Base-by-base conservation (phyloP, 1,284 basidiomycete species). In the Mycosarcoma maydis region DNA sequence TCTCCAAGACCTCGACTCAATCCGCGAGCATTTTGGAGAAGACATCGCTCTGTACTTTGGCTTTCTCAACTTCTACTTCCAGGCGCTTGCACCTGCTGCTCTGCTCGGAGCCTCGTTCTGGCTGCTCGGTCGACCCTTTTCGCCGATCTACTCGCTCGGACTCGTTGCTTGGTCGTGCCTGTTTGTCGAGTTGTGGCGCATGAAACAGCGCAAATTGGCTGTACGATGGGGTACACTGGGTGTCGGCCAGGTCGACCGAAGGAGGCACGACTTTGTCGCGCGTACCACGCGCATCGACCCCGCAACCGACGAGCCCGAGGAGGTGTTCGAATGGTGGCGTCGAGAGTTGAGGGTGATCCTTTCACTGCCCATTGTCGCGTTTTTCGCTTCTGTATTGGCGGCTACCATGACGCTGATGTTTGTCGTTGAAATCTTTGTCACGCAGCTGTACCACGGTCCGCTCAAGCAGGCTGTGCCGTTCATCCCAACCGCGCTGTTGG, bases 401-500 rank as follows among this genome's bases (percentile, higher is more conserved):
- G 84, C 86, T 2, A 65, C 78, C 24, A 72, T 83, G 65, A 75
- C 79, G 13, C 49, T 57, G n/a, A 83, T 82, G 68, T 84, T 83
- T 60, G 64, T 76, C 19, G 65, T 78, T 43, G 83, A 84, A 67
- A 80, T 82, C 36, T 72, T 76, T 27, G 61, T 75, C 24, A 73
- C 67, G 24, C 82, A 71, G 59, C 79, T 76, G 48, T 80, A 97
- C 83, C 88, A 89, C 16, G 95, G 96, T 0, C 90, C 92, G 1
- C 91, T 91, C 8, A 87, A 90, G 76, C 84, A 88, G 61, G 86
- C 90, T 45, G 66, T 82, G 87, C 86, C 90, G 0, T 88, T 95
- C 62, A 84, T 87, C 26, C 95, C 94, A 0, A 98, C 93, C 0
- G 85, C 92, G 29, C 84, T 96, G 24, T 94, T 98, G 81, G 86